Evolutionary conservation across 768 basidiomycete genomes (phyloP).

Genomic region (Rhizopogon rudus): DNA sequence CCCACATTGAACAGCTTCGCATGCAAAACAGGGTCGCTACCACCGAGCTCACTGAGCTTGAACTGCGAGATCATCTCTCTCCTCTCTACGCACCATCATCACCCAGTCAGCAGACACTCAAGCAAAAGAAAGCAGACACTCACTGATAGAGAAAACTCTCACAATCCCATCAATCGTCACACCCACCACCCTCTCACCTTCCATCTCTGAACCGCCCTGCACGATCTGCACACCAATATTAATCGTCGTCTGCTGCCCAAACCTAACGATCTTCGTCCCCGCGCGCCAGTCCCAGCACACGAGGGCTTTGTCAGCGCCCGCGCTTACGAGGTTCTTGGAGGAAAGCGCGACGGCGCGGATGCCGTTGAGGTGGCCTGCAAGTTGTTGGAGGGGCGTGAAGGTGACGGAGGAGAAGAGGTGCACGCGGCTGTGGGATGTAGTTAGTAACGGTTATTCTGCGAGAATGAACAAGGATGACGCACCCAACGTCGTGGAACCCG

Average conservation of each 20-base stretch:
- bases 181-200: slow-evolving; percentile 82
- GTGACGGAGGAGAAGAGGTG: slow-evolving; percentile 86
- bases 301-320: slow-evolving; percentile 63
- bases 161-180: slow-evolving; percentile 93
- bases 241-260: slow-evolving; percentile 90
- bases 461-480: slow-evolving; percentile 17
- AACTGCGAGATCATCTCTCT: slow-evolving; percentile 93
- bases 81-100: slow-evolving; percentile 32
- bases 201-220: slow-evolving; percentile 27
- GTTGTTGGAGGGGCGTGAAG: slow-evolving; percentile 77
- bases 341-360: slow-evolving; percentile 88
- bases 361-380: slow-evolving; percentile 83
- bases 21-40: slow-evolving; percentile 58
- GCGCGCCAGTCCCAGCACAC: slow-evolving; percentile 92
- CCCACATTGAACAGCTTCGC: slow-evolving; percentile 75
- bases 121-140: slow-evolving; percentile 27
- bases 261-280: slow-evolving; percentile 84
- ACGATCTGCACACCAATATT: slow-evolving; percentile 89
- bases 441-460: slow-evolving; percentile 1
- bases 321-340: slow-evolving; percentile 80
- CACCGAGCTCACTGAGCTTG: slow-evolving; percentile 76
- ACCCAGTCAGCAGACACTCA: slow-evolving; percentile 13
- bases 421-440: slow-evolving; percentile 53
- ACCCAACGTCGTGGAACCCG: slow-evolving; percentile 92
- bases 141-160: slow-evolving; percentile 85